These are phyloP conservation scores for Nymphaea thermarum DNA, from an alignment of 164 flowering plant genomes.

Conservation along the genomic window DNA sequence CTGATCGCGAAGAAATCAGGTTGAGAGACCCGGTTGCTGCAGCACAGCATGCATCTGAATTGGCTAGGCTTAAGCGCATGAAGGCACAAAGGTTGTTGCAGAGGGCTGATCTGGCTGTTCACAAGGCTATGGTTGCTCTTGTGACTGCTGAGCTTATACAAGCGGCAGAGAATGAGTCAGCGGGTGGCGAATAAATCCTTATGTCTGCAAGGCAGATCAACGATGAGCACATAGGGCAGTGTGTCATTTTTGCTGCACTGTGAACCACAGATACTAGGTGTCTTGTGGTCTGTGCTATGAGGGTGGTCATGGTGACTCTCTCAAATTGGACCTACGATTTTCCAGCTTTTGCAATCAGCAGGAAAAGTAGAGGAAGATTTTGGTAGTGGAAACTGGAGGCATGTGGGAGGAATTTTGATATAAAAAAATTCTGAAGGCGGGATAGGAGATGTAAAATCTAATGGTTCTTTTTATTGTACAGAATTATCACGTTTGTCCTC, in stretches of 20 bases:
- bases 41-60: conserved; percentile 55
- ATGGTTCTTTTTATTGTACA: neutral
- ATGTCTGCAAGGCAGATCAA: neutral
- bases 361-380: neutral
- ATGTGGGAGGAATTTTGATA: neutral
- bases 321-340: neutral
- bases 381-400: neutral
- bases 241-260: neutral
- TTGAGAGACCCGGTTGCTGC: conserved; percentile 79
- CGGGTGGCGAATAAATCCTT: neutral
- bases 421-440: neutral
- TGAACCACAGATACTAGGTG: neutral
- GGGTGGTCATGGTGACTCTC: neutral
- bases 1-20: conserved; percentile 60
- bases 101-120: conserved; percentile 77
- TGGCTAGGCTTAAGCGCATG: conserved; percentile 80
- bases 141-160: conserved; percentile 81
- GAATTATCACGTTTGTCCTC: conserved; percentile 2
- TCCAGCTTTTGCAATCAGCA: neutral
- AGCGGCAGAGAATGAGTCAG: conserved; percentile 29
- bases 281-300: neutral
- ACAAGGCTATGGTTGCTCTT: conserved; percentile 79
- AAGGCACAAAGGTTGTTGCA: conserved; percentile 63
- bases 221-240: no score
- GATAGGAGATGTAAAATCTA: neutral